These are phyloP conservation scores for Trichopus zeylanicus DNA, from an alignment of 116 monocot species.

Conservation along the genomic window DNA sequence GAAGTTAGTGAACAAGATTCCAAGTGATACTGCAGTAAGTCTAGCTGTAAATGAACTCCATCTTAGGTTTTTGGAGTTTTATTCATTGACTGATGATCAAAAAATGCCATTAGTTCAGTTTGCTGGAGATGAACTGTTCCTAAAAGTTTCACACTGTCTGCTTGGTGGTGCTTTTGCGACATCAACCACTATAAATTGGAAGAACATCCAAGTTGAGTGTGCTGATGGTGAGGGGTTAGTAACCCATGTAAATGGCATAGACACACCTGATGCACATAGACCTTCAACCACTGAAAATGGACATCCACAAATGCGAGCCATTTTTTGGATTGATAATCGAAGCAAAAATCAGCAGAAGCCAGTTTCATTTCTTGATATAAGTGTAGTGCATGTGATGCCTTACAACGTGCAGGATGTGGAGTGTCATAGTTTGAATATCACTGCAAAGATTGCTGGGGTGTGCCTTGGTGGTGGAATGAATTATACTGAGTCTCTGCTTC, in stretches of 20 bases:
- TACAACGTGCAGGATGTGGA: constrained; percentile 66
- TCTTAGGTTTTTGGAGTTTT: constrained; percentile 73
- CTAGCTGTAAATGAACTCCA: constrained; percentile 46
- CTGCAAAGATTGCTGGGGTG: constrained; percentile 57
- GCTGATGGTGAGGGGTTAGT: constrained; percentile 40
- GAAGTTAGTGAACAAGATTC: constrained; percentile 51
- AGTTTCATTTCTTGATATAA: constrained; percentile 64
- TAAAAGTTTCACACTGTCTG: constrained; percentile 79
- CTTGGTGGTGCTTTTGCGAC: constrained; percentile 94
- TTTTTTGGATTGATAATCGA: constrained; percentile 76
- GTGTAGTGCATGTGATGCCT: constrained; percentile 74
- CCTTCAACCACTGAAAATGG: constrained; percentile 17
- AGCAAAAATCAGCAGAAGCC: constrained; percentile 17
- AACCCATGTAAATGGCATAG: constrained; percentile 25
- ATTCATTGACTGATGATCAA: constrained; percentile 26
- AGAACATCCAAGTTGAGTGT: constrained; percentile 61
- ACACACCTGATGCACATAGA: constrained; percentile 8
- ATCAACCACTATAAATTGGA: constrained; percentile 66
- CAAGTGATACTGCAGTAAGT: constrained; percentile 91
- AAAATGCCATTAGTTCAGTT: constrained; percentile 78
- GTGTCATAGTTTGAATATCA: constrained; percentile 76
- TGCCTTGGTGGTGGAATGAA: constrained; percentile 98
- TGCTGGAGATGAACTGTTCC: constrained; percentile 59
- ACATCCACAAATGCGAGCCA: constrained; percentile 70
- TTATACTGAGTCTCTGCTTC: constrained; percentile 83